phyloP scores from a whole-genome alignment of 208 protist genomes.

The Wallacemonas sp. region DNA sequence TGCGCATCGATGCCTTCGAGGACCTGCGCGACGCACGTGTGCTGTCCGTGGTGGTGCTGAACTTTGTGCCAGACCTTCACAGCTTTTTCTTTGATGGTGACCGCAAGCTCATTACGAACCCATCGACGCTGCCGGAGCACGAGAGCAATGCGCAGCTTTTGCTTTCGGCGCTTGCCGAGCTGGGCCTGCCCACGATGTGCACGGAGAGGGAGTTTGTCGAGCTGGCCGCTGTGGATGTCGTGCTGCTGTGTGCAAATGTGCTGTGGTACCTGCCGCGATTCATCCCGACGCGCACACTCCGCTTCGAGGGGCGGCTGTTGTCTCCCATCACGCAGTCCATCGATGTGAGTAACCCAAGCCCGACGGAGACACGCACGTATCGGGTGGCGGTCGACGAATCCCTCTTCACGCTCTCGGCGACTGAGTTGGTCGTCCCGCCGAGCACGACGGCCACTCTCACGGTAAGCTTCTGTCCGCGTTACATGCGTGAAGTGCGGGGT shows the following conservation, averaged over 20 bases:
- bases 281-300: conserved; percentile 54
- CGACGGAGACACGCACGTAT: conserved; percentile 63
- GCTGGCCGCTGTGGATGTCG: conserved; percentile 44
- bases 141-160: conserved; percentile 60
- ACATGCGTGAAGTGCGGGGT: conserved; percentile 51
- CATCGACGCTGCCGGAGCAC: conserved; percentile 31
- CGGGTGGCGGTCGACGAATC: conserved; percentile 63
- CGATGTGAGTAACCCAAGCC: conserved; percentile 76
- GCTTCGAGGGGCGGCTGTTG: conserved; percentile 82
- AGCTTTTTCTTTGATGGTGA: conserved; percentile 25
- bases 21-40: conserved; percentile 70
- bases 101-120: conserved; percentile 21
- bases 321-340: conserved; percentile 66
- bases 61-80: conserved; percentile 63
- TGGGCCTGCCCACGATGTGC: conserved; percentile 41
- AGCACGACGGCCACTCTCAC: conserved; percentile 33
- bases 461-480: conserved; percentile 71
- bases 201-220: conserved; percentile 53
- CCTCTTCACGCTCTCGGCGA: conserved; percentile 47
- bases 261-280: conserved; percentile 83
- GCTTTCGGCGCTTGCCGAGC: conserved; percentile 31
- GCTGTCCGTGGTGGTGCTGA: conserved; percentile 57
- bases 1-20: conserved; percentile 55
- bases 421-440: conserved; percentile 67
- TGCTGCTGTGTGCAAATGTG: conserved; percentile 81